A percentile compares a stretch with the other conserved stretches of the same genome.
These are phyloP conservation scores for Helianthus annuus DNA, from an alignment of 129 eudicot genomes.

Conservation along the genomic window HanXRQr2.0-SUNRISE NC_035435.2:148238020-148238519, in stretches of 20 bases:
- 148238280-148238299: too few relatives aligned
- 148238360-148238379: constrained; percentile 69
- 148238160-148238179: constrained; percentile 80
- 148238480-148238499: neutral
- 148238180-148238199: constrained; percentile 27
- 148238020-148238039: neutral
- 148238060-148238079: neutral
- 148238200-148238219: neutral
- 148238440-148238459: constrained; percentile 79
- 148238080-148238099: constrained; percentile 55
- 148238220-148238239: constrained; percentile 9
- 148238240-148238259: neutral
- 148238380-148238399: constrained; percentile 63
- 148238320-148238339: neutral
- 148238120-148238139: constrained; percentile 69
- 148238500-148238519: neutral
- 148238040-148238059: neutral
- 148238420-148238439: constrained; percentile 78
- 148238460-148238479: constrained; percentile 17
- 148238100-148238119: constrained; percentile 44
- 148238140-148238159: constrained; percentile 80
- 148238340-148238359: constrained; percentile 70
- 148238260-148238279: too few relatives aligned
- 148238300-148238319: too few relatives aligned
- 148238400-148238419: constrained; percentile 69